Conservation (phyloP, 2,329 filamentous ascomycete species). For the Fusarium graminum region DNA sequence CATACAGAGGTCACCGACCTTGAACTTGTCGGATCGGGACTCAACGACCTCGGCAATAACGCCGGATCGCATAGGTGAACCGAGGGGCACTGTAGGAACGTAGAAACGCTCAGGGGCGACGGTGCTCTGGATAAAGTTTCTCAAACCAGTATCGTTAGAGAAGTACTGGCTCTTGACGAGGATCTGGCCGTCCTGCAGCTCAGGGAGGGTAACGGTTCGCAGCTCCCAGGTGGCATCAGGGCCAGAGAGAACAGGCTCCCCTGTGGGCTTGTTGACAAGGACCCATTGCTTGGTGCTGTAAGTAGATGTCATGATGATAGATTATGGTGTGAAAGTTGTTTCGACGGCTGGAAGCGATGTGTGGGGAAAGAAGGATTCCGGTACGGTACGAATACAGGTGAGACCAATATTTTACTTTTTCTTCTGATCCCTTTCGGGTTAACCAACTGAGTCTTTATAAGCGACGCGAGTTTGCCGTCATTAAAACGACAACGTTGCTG, state of each 20-base stretch:
- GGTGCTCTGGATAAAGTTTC: slow-evolving; percentile 50
- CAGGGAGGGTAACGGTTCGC: slow-evolving; percentile 44
- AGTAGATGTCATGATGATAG: slow-evolving; percentile 40
- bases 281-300: slow-evolving; percentile 52
- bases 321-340: slow-evolving; percentile 7
- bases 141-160: slow-evolving; percentile 49
- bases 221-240: slow-evolving; percentile 49
- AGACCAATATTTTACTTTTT: slow-evolving; percentile 6
- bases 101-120: slow-evolving; percentile 49
- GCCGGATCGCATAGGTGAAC: slow-evolving; percentile 49
- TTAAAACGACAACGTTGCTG: slow-evolving; percentile 1
- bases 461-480: slow-evolving; percentile 21
- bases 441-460: slow-evolving; percentile 20
- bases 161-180: slow-evolving; percentile 49
- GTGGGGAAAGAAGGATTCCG: slow-evolving; percentile 5
- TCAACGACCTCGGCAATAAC: slow-evolving; percentile 50
- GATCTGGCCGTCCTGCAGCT: slow-evolving; percentile 47
- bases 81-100: slow-evolving; percentile 48
- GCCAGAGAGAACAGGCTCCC: slow-evolving; percentile 45
- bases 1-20: slow-evolving; percentile 48
- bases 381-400: not conserved
- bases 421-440: not conserved
- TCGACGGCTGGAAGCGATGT: not conserved
- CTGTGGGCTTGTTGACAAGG: slow-evolving; percentile 47
- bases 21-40: slow-evolving; percentile 45